Conservation (phyloP, 2,329 filamentous ascomycete genomes). For the Fusarium sp. region DNA sequence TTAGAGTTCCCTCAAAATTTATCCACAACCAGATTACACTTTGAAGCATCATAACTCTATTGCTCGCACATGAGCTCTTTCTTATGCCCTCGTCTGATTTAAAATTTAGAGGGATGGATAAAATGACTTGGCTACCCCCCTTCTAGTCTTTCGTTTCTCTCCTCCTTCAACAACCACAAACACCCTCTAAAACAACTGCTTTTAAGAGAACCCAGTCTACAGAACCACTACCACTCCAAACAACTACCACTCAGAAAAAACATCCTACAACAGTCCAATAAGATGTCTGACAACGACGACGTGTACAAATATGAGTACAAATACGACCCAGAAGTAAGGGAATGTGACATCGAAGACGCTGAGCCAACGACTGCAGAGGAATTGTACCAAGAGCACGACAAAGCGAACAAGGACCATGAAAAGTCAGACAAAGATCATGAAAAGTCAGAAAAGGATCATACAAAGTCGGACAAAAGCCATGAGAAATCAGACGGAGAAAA, state of each 20-base stretch:
- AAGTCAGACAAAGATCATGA: no score
- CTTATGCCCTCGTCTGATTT: neutral
- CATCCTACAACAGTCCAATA: neutral
- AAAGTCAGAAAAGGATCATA: no score
- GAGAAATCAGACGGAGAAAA: no score
- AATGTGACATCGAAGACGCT: neutral
- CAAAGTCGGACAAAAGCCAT: no score
- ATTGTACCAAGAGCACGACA: no score
- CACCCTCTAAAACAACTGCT: neutral
- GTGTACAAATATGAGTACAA: neutral
- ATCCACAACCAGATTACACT: neutral
- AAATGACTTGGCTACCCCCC: neutral
- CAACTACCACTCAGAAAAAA: neutral
- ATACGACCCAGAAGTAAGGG: neutral
- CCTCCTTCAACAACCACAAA: neutral
- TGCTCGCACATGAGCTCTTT: neutral
- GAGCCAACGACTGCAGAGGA: neutral
- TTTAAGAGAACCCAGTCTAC: neutral
- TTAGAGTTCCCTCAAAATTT: neutral
- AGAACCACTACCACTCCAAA: neutral
- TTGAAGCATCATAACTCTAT: neutral
- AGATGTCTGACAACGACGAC: neutral
- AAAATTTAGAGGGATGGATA: neutral
- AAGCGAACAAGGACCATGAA: no score
- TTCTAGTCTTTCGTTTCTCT: neutral